Base-by-base conservation (phyloP, 164 flowering plant species). In the Piper longum region DNA sequence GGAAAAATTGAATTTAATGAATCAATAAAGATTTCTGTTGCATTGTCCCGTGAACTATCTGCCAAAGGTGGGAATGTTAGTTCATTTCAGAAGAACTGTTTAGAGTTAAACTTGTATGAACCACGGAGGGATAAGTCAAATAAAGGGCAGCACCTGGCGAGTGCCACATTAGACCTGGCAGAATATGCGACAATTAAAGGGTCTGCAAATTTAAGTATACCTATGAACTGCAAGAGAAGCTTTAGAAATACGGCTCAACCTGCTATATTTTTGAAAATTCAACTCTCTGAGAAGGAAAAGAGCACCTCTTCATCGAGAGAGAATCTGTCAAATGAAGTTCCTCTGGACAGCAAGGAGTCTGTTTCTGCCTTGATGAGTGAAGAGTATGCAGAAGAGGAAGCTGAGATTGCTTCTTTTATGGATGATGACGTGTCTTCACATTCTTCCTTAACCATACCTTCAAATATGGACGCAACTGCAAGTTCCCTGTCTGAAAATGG, bases 31-130 rank as follows among this genome's bases (percentile, higher is more conserved):
- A 89, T 92, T 68, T 60, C 83, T 0, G 76, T 77, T 52, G 77
- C 80, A 48, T 67, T 92, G 13, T 66, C 48, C 16, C 71, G 55
- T 68, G 88, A 83, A 60, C 36, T 63, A n/a, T 74, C 83, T 44
- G 70, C 66, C 41, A 89, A 75, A 68, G 71, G 81, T 57, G 76
- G 75, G 62, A 62, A 71, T 43, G 66, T 67, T 36, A 80, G 79
- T 1, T 64, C 64, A 36, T 89, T 80, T 64, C 83, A 71, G 70
- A 92, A 85, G 79, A 86, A 90, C 61, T 75, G 41, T 72, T 68
- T 92, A 57, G 96, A 90, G 70, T 84, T 92, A 63, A 67, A 66
- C 70, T 66, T 92, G 75, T 86, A 75, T 72, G 98, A 92, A 64
- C 77, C 80, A 42, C 78, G 78, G 11, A 82, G 79, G 70, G 91